Evolutionary conservation across 1,284 basidiomycete genomes (phyloP).

Genomic region (Chondrostereum purpureum): DNA sequence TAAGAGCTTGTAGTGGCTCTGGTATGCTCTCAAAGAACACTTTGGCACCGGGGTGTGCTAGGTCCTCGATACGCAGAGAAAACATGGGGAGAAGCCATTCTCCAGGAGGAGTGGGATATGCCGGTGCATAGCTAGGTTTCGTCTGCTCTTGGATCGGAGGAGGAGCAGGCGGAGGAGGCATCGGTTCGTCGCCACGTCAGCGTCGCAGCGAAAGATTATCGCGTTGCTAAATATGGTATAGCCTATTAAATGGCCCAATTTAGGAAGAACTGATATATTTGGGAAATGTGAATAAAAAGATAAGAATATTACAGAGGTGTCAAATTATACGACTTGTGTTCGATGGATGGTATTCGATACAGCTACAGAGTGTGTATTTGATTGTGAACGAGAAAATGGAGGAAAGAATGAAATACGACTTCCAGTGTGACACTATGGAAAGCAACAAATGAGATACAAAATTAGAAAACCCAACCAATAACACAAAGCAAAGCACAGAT

Average conservation of each 20-base stretch:
- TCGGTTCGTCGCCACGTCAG: too few relatives aligned
- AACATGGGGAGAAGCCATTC: slow-evolving; percentile 52
- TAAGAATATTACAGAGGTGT: not conserved
- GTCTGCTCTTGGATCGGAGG: not conserved
- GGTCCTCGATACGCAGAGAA: slow-evolving; percentile 48
- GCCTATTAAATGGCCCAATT: too few relatives aligned
- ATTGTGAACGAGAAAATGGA: not conserved
- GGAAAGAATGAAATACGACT: not conserved
- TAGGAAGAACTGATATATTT: too few relatives aligned
- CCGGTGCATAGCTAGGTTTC: not conserved
- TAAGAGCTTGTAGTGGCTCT: slow-evolving; percentile 41
- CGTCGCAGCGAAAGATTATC: too few relatives aligned
- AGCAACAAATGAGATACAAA: slow-evolving; percentile 1
- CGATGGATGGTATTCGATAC: not conserved
- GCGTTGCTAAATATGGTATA: too few relatives aligned
- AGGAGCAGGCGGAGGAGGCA: slow-evolving; percentile 4
- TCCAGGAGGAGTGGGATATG: slow-evolving; percentile 1
- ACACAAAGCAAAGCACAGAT: slow-evolving; percentile 15
- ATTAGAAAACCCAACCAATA: slow-evolving; percentile 5
- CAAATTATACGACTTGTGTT: not conserved
- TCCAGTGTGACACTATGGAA: slow-evolving; percentile 2
- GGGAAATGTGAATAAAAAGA: too few relatives aligned
- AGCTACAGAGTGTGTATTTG: not conserved
- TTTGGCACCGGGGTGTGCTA: slow-evolving; percentile 48
- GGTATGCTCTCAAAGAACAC: slow-evolving; percentile 52